Percentiles rank a stretch among this genome's conserved stretches.
These are phyloP conservation scores for Penicillium sp. DNA, from an alignment of 2,329 filamentous ascomycete species.

Conservation along the genomic window DNA sequence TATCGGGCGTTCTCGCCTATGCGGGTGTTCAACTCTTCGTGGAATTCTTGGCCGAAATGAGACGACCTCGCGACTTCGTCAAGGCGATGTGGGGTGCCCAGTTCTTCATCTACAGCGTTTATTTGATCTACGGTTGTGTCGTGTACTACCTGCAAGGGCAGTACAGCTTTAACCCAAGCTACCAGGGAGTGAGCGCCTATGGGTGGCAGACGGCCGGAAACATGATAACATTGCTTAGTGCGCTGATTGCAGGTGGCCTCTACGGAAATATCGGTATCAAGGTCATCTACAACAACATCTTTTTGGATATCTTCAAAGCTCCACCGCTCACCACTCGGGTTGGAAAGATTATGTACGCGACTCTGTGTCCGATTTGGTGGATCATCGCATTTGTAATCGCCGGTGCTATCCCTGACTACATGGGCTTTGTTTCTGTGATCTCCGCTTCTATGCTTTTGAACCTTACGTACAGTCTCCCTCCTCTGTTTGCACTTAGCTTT, in stretches of 20 bases:
- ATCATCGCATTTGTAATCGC: slow-evolving; percentile 43
- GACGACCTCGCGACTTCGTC: slow-evolving; percentile 47
- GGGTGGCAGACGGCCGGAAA: slow-evolving; percentile 33
- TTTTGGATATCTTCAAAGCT: slow-evolving; percentile 40
- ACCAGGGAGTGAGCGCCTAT: slow-evolving; percentile 29
- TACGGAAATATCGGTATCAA: slow-evolving; percentile 44
- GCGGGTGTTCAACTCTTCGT: slow-evolving; percentile 57
- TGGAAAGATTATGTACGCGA: slow-evolving; percentile 41
- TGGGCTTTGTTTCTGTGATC: slow-evolving; percentile 38
- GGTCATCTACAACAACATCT: slow-evolving; percentile 45
- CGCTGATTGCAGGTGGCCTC: slow-evolving; percentile 36
- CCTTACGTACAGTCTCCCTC: slow-evolving; percentile 48
- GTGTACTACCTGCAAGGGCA: slow-evolving; percentile 49
- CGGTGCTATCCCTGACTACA: slow-evolving; percentile 44
- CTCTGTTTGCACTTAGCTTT: slow-evolving; percentile 30
- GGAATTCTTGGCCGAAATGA: slow-evolving; percentile 55
- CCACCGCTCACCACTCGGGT: slow-evolving; percentile 37
- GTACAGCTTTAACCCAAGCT: slow-evolving; percentile 33
- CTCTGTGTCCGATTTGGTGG: slow-evolving; percentile 43
- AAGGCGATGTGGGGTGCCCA: slow-evolving; percentile 46
- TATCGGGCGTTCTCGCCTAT: slow-evolving; percentile 55
- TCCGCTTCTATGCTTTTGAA: slow-evolving; percentile 45
- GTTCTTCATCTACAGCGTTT: slow-evolving; percentile 47
- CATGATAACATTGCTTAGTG: slow-evolving; percentile 25
- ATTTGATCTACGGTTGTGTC: slow-evolving; percentile 48